A percentile compares a stretch with the other conserved stretches of the same genome.
phyloP scores from a whole-genome alignment of 2,329 filamentous ascomycete genomes.

The Aureobasidium sp. region DNA sequence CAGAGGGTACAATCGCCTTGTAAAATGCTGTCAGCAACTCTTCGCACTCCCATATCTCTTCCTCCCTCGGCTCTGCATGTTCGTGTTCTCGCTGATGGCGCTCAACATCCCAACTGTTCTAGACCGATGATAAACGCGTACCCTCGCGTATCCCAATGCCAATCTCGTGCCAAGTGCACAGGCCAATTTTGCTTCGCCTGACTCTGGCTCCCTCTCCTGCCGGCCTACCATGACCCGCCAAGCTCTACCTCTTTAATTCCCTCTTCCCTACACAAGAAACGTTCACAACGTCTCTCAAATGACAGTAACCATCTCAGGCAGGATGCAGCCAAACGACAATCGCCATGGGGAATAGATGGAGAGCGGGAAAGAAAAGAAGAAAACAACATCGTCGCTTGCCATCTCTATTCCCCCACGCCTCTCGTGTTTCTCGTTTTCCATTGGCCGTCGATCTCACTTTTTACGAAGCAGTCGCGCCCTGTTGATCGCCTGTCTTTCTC shows the following conservation, averaged over 20 bases:
- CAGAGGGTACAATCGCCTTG: neutral
- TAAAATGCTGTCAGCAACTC: neutral
- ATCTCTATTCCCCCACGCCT: neutral
- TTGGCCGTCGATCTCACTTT: conserved; percentile 6
- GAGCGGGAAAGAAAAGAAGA: neutral
- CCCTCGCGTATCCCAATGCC: neutral
- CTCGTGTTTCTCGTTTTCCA: conserved; percentile 1
- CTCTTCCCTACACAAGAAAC: conserved; percentile 2
- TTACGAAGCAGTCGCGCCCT: conserved; percentile 4
- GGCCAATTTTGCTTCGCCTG: conserved; percentile 1
- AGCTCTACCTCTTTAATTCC: conserved; percentile 4
- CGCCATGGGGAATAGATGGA: neutral
- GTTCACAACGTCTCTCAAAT: conserved; percentile 7
- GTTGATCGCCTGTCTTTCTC: conserved; percentile 3
- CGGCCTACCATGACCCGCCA: neutral
- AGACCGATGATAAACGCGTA: conserved; percentile 6
- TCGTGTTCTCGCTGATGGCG: neutral
- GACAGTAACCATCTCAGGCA: neutral
- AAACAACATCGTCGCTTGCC: neutral
- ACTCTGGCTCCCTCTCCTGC: conserved; percentile 4
- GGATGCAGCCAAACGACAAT: neutral
- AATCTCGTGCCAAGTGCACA: conserved; percentile 12
- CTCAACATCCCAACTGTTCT: conserved; percentile 4
- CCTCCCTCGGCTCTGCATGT: neutral
- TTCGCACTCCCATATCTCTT: neutral